Conservation (phyloP, 176 grass and related monocot species). For the Lolium rigidum region DNA sequence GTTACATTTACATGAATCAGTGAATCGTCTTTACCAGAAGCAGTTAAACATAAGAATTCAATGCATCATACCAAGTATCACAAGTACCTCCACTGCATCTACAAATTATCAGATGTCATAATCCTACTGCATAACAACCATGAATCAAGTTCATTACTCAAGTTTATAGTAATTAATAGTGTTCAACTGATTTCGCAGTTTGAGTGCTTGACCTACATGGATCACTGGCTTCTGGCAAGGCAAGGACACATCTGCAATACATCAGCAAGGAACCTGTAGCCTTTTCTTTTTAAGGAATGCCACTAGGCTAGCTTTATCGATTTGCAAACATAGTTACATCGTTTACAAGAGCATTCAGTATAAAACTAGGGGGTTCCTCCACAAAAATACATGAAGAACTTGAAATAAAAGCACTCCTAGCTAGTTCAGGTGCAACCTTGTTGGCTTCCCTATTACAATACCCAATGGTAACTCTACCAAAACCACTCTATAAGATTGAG, state of each 20-base stretch:
- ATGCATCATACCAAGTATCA: slow-evolving; percentile 8
- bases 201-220: background rate
- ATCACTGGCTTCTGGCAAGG: background rate
- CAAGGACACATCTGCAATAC: background rate
- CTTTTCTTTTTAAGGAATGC: no score
- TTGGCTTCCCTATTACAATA: no score
- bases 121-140: background rate
- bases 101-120: background rate
- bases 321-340: no score
- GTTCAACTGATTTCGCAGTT: background rate
- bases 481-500: no score
- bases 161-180: background rate
- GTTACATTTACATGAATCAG: slow-evolving; percentile 16
- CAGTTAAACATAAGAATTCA: slow-evolving; percentile 28
- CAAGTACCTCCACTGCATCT: background rate
- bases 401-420: no score
- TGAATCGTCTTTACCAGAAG: background rate
- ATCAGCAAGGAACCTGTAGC: background rate
- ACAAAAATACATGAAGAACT: no score
- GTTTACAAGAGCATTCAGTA: no score
- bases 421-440: no score
- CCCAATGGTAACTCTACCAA: no score
- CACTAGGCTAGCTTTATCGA: no score
- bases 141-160: background rate
- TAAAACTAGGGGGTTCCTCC: no score